Percentiles rank a stretch among this genome's conserved stretches.
phyloP scores from a whole-genome alignment of 2,329 filamentous ascomycete genomes.

The Neoarthrinium moseri region DNA sequence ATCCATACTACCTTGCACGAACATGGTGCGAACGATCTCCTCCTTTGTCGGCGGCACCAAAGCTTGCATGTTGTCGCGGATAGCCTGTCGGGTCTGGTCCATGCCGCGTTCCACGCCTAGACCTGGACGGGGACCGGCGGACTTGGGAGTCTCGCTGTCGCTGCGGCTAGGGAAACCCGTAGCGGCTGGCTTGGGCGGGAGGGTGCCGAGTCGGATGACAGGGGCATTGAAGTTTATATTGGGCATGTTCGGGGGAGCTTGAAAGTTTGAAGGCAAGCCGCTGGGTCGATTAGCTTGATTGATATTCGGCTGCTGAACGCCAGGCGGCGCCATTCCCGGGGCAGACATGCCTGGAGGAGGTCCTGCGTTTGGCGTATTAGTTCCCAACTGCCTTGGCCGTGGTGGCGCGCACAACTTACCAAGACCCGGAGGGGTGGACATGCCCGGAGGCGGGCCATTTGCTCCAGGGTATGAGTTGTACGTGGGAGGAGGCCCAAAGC shows the following conservation, averaged over 20 bases:
- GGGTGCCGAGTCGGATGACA: constrained; percentile 88
- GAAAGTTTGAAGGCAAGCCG: constrained; percentile 79
- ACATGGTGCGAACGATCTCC: constrained; percentile 88
- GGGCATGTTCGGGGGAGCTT: constrained; percentile 86
- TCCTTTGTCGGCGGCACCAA: constrained; percentile 82
- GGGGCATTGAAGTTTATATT: constrained; percentile 98
- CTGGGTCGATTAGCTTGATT: constrained; percentile 78
- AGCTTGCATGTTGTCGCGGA: constrained; percentile 68
- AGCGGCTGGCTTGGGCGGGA: constrained; percentile 59
- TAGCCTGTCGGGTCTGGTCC: constrained; percentile 65
- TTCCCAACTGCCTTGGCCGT: constrained; percentile 13
- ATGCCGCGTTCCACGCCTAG: constrained; percentile 63
- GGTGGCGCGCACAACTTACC: constrained; percentile 52
- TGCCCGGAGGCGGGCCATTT: constrained; percentile 56
- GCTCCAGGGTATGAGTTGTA: constrained; percentile 70
- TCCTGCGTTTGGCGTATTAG: constrained; percentile 41
- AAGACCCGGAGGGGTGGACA: constrained; percentile 79
- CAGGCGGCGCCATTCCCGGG: constrained; percentile 77
- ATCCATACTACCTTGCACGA: constrained; percentile 82
- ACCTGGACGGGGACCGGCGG: constrained; percentile 42
- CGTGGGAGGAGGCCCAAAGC: constrained; percentile 73
- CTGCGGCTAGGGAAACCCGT: constrained; percentile 39
- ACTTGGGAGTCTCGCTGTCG: constrained; percentile 40
- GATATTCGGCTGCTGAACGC: constrained; percentile 72
- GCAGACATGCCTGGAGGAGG: constrained; percentile 79